phyloP scores from a whole-genome alignment of 495 filamentous ascomycete species.

The Penicillium paradoxum region DNA sequence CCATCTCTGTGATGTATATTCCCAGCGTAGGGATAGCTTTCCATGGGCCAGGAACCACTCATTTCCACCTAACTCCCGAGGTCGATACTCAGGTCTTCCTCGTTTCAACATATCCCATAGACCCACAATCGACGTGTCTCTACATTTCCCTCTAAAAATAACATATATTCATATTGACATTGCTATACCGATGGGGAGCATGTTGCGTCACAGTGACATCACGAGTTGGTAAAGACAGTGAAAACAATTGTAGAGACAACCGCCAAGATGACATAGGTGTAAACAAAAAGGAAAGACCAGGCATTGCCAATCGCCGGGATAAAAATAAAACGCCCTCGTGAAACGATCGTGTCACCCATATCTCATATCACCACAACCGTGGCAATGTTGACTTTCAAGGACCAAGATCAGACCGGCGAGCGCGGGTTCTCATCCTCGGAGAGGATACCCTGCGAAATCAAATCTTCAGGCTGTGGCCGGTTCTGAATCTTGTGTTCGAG shows the following conservation, averaged over 20 bases:
- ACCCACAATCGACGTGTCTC: no score
- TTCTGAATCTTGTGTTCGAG: conserved; percentile 77
- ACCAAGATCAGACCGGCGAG: conserved; percentile 8
- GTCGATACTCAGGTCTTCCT: no score
- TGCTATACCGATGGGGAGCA: background rate
- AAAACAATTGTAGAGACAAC: background rate
- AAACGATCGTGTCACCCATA: conserved; percentile 4
- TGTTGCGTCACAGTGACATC: conserved; percentile 26
- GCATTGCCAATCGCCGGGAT: background rate
- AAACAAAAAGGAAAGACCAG: background rate
- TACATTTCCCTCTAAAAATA: background rate
- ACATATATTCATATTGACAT: conserved; percentile 1
- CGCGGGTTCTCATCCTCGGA: conserved; percentile 53
- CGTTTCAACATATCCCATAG: no score
- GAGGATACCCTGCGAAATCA: conserved; percentile 74
- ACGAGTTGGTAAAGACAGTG: conserved; percentile 10
- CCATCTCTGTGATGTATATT: background rate
- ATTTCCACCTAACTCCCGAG: no score
- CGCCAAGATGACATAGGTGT: background rate
- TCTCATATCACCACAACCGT: background rate
- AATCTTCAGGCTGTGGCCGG: conserved; percentile 66
- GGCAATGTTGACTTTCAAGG: background rate
- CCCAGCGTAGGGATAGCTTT: background rate
- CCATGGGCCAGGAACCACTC: background rate
- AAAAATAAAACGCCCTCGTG: conserved; percentile 4